Evolutionary conservation across 306 rosid genomes (phyloP).

Genomic region (Begonia fuchsioides): DNA sequence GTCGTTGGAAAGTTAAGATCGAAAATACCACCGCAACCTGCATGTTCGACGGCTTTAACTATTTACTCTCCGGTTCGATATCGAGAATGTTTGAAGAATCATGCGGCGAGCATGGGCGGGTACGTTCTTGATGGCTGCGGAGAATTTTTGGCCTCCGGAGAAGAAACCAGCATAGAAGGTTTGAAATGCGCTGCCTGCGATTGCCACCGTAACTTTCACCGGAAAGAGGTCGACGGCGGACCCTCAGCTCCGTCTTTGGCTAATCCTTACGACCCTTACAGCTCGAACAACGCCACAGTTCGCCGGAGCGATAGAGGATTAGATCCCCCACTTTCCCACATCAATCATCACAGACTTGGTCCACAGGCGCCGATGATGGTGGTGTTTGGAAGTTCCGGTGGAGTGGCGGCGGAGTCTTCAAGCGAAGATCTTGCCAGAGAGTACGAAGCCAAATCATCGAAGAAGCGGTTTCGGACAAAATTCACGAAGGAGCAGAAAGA

Average conservation of each 20-base stretch:
- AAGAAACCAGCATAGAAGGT: constrained; percentile 39
- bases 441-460: constrained; percentile 20
- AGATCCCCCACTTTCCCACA: constrained; percentile 6
- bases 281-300: constrained; percentile 8
- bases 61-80: constrained; percentile 19
- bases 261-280: constrained; percentile 8
- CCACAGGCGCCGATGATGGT: constrained; percentile 50
- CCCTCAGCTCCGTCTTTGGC: constrained; percentile 7
- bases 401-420: constrained; percentile 34
- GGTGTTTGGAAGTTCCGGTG: constrained; percentile 56
- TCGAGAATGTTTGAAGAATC: constrained; percentile 74
- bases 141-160: constrained; percentile 92
- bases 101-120: constrained; percentile 82
- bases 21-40: constrained; percentile 7
- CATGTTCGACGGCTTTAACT: neutral
- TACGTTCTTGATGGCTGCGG: constrained; percentile 87
- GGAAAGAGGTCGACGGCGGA: constrained; percentile 48
- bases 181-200: constrained; percentile 81
- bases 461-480: constrained; percentile 76
- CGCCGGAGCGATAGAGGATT: neutral
- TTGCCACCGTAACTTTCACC: constrained; percentile 83
- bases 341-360: constrained; percentile 10
- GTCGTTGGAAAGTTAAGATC: constrained; percentile 17
- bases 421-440: no score
- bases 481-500: constrained; percentile 65